Evolutionary conservation across 1,139 yeast species (phyloP).

Genomic region (Scheffersomyces illinoinensis): DNA sequence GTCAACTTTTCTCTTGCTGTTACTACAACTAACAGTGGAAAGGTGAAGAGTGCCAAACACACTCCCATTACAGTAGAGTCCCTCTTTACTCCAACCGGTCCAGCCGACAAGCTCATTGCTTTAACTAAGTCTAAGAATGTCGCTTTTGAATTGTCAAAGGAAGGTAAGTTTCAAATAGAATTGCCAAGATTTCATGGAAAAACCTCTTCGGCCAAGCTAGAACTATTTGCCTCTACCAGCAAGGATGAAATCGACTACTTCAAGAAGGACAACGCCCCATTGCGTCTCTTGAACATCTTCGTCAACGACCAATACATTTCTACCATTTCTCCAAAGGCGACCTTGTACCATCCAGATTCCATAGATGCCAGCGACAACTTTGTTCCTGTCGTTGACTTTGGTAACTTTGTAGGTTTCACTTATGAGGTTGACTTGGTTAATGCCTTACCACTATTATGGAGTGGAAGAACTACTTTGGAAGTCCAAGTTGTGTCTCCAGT

Average conservation of each 20-base stretch:
- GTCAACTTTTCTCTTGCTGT: constrained; percentile 4
- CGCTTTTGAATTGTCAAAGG: background rate
- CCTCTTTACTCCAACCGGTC: background rate
- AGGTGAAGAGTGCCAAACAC: background rate
- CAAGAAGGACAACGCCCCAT: constrained; percentile 20
- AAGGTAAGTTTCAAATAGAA: background rate
- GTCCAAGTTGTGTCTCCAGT: constrained; percentile 23
- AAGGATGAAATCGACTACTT: constrained; percentile 24
- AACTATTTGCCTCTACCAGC: constrained; percentile 26
- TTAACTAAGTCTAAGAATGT: background rate
- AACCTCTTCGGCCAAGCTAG: constrained; percentile 23
- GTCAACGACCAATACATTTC: constrained; percentile 20
- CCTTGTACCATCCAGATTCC: constrained; percentile 24
- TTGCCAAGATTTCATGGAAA: constrained; percentile 21
- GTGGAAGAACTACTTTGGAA: constrained; percentile 17
- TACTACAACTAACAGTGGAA: background rate
- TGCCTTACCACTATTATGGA: constrained; percentile 32
- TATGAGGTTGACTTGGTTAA: constrained; percentile 28
- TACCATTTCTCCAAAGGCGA: constrained; percentile 27
- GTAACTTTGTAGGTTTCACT: constrained; percentile 25
- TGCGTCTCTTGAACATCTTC: constrained; percentile 26
- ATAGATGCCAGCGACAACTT: constrained; percentile 13
- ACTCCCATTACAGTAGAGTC: background rate
- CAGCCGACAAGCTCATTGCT: background rate
- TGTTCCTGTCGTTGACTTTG: constrained; percentile 26